Conservation (phyloP, 768 basidiomycete species). For the Lactifluus rugatus region DNA sequence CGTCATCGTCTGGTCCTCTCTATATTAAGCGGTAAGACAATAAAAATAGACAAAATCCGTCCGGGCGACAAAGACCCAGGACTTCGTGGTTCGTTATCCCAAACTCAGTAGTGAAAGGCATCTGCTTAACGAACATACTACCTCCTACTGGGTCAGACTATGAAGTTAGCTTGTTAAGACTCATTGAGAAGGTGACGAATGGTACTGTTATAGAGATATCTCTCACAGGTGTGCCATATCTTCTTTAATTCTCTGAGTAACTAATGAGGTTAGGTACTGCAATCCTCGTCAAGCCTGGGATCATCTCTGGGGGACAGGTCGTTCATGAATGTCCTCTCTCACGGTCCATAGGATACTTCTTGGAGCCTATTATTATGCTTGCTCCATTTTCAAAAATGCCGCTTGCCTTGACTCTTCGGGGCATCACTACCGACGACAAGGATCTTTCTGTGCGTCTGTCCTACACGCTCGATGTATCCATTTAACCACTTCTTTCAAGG, state of each 20-base stretch:
- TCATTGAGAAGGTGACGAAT: slow-evolving; percentile 88
- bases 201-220: slow-evolving; percentile 94
- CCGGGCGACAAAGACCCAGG: slow-evolving; percentile 92
- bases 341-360: slow-evolving; percentile 86
- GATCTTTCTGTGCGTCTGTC: slow-evolving; percentile 69
- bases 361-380: slow-evolving; percentile 83
- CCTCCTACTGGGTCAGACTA: slow-evolving; percentile 77
- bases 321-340: slow-evolving; percentile 84
- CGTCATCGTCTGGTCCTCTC: slow-evolving; percentile 83
- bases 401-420: slow-evolving; percentile 68
- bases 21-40: slow-evolving; percentile 75
- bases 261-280: slow-evolving; percentile 58
- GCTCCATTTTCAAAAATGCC: slow-evolving; percentile 90
- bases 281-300: slow-evolving; percentile 83
- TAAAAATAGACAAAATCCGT: slow-evolving; percentile 81
- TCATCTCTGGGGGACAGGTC: slow-evolving; percentile 74
- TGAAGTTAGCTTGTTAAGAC: slow-evolving; percentile 80
- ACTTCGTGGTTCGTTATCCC: slow-evolving; percentile 53
- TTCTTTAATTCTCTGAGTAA: neutral
- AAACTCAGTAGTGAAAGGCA: neutral
- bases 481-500: slow-evolving; percentile 37
- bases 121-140: neutral
- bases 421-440: slow-evolving; percentile 86
- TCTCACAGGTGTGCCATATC: slow-evolving; percentile 60
- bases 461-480: neutral